Evolutionary conservation across 257 asterid species (phyloP).

Genomic region (Nicotiana benthamiana): DNA sequence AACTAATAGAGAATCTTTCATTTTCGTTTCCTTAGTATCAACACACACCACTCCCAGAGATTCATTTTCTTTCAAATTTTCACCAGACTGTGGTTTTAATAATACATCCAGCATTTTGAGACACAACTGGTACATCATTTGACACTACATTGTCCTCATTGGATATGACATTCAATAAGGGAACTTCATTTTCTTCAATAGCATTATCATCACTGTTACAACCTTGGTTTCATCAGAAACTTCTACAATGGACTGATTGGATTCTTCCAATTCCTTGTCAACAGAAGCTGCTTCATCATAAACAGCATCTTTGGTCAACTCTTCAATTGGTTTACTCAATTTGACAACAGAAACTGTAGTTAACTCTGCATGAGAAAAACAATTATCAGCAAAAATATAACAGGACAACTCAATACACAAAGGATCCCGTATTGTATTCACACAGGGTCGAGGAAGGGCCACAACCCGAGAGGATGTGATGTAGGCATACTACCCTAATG

Average conservation of each 20-base stretch:
- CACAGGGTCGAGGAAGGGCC: no score
- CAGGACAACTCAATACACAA: no score
- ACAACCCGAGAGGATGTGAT: no score
- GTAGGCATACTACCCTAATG: no score
- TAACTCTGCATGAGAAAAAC: background rate
- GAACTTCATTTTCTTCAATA: background rate
- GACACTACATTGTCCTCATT: background rate
- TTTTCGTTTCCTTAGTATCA: no score
- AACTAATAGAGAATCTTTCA: no score
- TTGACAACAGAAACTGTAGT: background rate
- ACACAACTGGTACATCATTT: background rate
- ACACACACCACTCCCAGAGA: background rate
- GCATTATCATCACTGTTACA: background rate
- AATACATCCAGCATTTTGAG: background rate
- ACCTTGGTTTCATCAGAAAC: background rate
- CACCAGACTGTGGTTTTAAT: background rate
- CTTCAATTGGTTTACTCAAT: background rate
- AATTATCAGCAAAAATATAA: no score
- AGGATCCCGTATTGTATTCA: no score
- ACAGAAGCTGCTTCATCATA: background rate
- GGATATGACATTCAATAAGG: background rate
- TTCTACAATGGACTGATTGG: background rate
- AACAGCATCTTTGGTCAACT: background rate
- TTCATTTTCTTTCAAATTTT: background rate
- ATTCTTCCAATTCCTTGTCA: background rate